Conservation (phyloP, 164 flowering plant species). For the Liriodendron chinense region DNA sequence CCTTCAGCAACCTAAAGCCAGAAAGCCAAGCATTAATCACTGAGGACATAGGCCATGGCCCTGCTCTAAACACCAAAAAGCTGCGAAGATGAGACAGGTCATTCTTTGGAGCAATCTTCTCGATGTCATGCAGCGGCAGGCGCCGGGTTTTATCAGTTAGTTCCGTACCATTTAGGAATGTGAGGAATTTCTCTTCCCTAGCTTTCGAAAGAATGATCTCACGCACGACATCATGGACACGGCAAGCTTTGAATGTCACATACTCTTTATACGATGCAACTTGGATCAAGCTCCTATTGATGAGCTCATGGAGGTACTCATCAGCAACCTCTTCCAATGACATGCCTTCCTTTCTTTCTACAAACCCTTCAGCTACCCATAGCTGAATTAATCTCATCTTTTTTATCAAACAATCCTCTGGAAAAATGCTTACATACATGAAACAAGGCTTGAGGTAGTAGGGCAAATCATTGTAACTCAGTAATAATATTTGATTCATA, state of each 20-base stretch:
- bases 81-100: constrained; percentile 25
- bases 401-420: constrained; percentile 2
- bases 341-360: not conserved
- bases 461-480: constrained; percentile 15
- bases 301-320: constrained; percentile 11
- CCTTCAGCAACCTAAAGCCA: constrained; percentile 3
- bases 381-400: not conserved
- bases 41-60: not conserved
- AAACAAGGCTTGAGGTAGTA: constrained; percentile 13
- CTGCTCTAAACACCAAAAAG: constrained; percentile 21
- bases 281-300: constrained; percentile 11
- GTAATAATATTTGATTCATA: not conserved
- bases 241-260: not conserved
- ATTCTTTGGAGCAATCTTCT: not conserved
- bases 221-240: not conserved
- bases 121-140: constrained; percentile 23
- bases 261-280: not conserved
- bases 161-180: too few species aligned
- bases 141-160: constrained; percentile 8
- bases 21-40: too few species aligned
- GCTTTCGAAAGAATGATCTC: constrained; percentile 8
- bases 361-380: constrained; percentile 3
- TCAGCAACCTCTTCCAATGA: constrained; percentile 13
- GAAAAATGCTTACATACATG: constrained; percentile 6
- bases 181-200: constrained; percentile 3